Conservation (phyloP, 2,329 filamentous ascomycete species). For the Nothopassalora personata region DNA sequence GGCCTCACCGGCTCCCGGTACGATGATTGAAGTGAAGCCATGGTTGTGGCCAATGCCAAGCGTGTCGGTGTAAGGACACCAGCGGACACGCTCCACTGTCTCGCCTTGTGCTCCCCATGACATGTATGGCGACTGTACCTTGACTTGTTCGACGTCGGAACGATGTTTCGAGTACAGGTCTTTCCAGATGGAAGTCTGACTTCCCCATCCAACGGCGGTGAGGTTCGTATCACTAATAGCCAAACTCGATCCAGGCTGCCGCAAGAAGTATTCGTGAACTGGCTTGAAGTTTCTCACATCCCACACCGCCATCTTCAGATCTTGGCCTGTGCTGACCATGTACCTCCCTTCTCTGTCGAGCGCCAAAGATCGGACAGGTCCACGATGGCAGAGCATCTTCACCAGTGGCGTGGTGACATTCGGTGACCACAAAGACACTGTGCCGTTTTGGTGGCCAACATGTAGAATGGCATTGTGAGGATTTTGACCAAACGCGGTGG, state of each 20-base stretch:
- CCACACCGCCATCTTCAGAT: conserved; percentile 90
- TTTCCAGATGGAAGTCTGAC: conserved; percentile 83
- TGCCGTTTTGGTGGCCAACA: conserved; percentile 89
- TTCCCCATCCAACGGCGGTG: conserved; percentile 87
- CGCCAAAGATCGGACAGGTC: conserved; percentile 78
- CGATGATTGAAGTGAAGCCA: conserved; percentile 83
- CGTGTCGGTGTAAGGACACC: conserved; percentile 94
- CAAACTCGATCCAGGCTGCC: conserved; percentile 74
- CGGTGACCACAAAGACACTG: conserved; percentile 92
- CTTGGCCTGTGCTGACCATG: conserved; percentile 91
- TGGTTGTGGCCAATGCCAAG: conserved; percentile 77
- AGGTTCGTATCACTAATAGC: conserved; percentile 84
- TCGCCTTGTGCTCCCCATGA: conserved; percentile 83
- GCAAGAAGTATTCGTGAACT: conserved; percentile 81
- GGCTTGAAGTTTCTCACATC: conserved; percentile 92
- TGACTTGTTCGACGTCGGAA: conserved; percentile 58
- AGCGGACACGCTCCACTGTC: conserved; percentile 71
- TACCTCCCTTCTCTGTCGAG: conserved; percentile 87
- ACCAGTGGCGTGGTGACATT: conserved; percentile 82
- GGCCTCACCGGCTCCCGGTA: conserved; percentile 91
- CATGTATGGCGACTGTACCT: conserved; percentile 86
- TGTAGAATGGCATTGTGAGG: conserved; percentile 88
- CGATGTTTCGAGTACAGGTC: conserved; percentile 72
- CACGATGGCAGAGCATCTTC: conserved; percentile 82
- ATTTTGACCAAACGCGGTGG: conserved; percentile 81